Base-by-base conservation (phyloP, 495 filamentous ascomycete genomes). In the Neurospora sp. region DNA sequence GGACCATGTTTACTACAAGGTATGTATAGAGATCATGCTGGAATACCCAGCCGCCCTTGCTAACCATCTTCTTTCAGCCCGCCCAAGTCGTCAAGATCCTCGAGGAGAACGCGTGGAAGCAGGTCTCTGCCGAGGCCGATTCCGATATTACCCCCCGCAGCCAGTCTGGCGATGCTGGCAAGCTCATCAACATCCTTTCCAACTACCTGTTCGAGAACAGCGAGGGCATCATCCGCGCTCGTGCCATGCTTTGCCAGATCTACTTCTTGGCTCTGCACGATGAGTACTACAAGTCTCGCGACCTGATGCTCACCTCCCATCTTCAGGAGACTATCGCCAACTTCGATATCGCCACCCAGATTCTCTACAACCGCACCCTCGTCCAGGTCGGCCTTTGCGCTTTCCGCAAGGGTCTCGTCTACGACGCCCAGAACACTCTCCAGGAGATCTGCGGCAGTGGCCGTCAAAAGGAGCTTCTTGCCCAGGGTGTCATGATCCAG, bases 261-360 rank as follows among this genome's bases (percentile, higher is more conserved):
- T 99, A 98, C 85, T 97, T 96, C 90, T 88, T 97, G 70, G 96
- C 96, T 41, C 87, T 98, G 65, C 96, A 99, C 81, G 94, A 98
- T 81, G 90, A 97, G 72, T 98, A 98, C 86, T 98, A 97, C 87
- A 92, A 91, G 78, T 92, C 96, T 78, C 93, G 96, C 76, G 96
- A 99, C 81, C 93, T 98, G 90, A 95, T 98, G 91, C 89, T 99
- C 79, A 98, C 98, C 92, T 98, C 96, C n/a, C 96, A 99, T 84
- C 84, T 99, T 78, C 93, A 97, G 78, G 96, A 99, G 84, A 97
- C 90, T 74, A 98, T 98, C 81, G 84, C 87, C 81, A 96, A 90
- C 82, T 98, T 98, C 81, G 96, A 98, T 78, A 91, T 99, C 77
- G 92, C 90, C 82, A 97, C 93, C 41, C 96, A 99, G 82, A 99